Conservation (phyloP, 345 rosid species). For the Syzygium aqueum region DNA sequence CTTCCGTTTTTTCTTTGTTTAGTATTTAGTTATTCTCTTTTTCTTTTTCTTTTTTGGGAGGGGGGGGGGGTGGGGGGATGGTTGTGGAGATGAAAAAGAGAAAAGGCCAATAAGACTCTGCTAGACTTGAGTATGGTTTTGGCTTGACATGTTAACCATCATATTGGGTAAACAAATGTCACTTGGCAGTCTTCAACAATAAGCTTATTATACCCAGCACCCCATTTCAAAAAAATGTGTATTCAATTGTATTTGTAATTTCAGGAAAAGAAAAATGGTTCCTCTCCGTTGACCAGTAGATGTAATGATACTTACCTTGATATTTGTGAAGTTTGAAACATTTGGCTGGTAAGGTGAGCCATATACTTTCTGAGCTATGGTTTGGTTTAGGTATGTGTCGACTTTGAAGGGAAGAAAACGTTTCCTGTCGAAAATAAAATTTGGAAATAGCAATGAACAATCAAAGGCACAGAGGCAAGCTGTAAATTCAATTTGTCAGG, state of each 20-base stretch:
- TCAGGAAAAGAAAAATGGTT: not conserved
- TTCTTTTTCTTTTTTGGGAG: not conserved
- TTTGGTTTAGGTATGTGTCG: slow-evolving; percentile 62
- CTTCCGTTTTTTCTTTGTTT: not conserved
- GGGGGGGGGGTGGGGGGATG: not conserved
- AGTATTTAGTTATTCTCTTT: not conserved
- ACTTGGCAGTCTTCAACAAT: not conserved
- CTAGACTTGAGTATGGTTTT: not conserved
- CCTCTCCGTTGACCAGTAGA: not conserved
- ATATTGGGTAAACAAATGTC: not conserved
- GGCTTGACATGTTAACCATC: not conserved
- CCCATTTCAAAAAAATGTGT: not conserved
- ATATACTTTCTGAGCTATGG: not conserved
- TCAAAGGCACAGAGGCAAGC: slow-evolving; percentile 97
- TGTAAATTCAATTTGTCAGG: slow-evolving; percentile 97
- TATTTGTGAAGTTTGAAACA: not conserved
- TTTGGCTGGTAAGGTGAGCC: too few species aligned
- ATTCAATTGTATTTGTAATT: not conserved
- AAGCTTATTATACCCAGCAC: not conserved
- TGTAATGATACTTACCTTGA: not conserved
- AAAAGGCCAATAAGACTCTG: not conserved
- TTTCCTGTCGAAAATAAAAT: slow-evolving; percentile 84
- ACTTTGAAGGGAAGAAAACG: slow-evolving; percentile 91
- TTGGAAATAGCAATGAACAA: slow-evolving; percentile 72
- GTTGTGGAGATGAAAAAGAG: not conserved